Conservation (phyloP, 2,329 filamentous ascomycete species). For the Ophiostoma sp. region DNA sequence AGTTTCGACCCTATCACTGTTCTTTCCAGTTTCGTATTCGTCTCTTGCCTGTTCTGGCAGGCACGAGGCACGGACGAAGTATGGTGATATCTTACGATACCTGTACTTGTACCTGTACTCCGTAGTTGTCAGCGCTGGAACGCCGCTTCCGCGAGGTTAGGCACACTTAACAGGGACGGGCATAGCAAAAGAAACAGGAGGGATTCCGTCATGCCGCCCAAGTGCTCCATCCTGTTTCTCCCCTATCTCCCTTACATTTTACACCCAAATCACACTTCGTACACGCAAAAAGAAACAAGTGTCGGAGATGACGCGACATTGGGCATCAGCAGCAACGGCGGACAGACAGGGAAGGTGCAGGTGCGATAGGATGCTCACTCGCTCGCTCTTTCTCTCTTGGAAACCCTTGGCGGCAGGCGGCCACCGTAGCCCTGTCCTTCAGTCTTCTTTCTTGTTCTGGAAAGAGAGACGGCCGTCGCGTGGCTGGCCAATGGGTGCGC, state of each 20-base stretch:
- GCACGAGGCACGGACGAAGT: background rate
- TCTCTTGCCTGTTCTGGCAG: constrained; percentile 16
- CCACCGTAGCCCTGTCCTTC: background rate
- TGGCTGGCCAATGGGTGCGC: constrained; percentile 27
- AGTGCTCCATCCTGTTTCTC: background rate
- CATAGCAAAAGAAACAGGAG: background rate
- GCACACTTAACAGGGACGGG: background rate
- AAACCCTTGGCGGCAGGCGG: background rate
- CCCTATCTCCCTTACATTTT: background rate
- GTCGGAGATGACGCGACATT: constrained; percentile 24
- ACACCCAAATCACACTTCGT: background rate
- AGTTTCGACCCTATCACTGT: background rate
- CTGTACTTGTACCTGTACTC: background rate
- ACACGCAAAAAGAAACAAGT: background rate
- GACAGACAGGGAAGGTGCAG: constrained; percentile 16
- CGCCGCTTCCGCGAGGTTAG: background rate
- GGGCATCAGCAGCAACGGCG: constrained; percentile 11
- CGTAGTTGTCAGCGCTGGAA: background rate
- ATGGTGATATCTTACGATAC: background rate
- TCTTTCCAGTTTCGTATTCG: background rate
- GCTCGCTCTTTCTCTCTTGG: constrained; percentile 2
- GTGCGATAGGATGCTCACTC: too few species aligned
- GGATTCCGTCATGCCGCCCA: background rate
- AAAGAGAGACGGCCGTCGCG: constrained; percentile 22
- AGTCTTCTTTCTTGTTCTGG: constrained; percentile 14